Evolutionary conservation across 2,329 filamentous ascomycete genomes (phyloP).

Genomic region (Diaporthe humulicola): DNA sequence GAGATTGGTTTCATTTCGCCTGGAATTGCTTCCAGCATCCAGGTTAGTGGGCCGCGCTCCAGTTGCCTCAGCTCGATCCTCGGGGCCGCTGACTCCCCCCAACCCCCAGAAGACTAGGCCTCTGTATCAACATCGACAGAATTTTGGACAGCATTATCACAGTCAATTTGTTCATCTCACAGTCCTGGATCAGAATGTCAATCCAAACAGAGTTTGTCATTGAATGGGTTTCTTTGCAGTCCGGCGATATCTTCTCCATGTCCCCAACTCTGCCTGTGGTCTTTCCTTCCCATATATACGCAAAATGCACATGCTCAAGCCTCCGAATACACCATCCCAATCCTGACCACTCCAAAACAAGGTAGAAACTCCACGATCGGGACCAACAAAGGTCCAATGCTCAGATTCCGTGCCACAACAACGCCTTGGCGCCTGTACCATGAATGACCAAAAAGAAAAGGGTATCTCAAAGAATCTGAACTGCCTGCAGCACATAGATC

Average conservation of each 20-base stretch:
- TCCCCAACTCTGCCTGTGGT: neutral
- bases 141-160: neutral
- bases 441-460: neutral
- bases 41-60: neutral
- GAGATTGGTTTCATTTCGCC: neutral
- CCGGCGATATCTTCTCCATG: too few relatives aligned
- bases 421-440: neutral
- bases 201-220: neutral
- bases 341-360: too few relatives aligned
- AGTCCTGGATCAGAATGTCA: too few relatives aligned
- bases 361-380: neutral
- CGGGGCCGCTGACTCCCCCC: too few relatives aligned
- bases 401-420: neutral
- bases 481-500: constrained; percentile 37
- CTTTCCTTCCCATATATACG: neutral
- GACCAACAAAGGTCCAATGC: too few relatives aligned
- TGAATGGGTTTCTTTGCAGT: neutral
- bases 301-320: neutral
- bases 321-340: neutral
- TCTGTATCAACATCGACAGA: too few relatives aligned
- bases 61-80: neutral
- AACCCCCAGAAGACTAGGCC: too few relatives aligned
- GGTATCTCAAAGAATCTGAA: constrained; percentile 35
- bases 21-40: neutral
- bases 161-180: neutral